A percentile compares a stretch with the other conserved stretches of the same genome.
These are phyloP conservation scores for Vigna angularis DNA, from an alignment of 306 rosid genomes.

Conservation along the genomic window DNA sequence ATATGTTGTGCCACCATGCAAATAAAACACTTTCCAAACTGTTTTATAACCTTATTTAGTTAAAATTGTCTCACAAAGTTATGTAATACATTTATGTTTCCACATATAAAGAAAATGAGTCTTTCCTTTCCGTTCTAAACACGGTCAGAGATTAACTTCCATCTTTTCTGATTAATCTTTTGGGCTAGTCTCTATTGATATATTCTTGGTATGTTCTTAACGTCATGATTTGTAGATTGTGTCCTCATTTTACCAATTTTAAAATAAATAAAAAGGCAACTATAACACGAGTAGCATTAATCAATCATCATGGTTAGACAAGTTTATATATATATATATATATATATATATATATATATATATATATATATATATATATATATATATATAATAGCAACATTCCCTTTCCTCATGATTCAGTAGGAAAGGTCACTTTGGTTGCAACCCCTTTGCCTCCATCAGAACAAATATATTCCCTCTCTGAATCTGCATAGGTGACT, in stretches of 20 bases:
- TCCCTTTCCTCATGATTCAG: constrained; percentile 31
- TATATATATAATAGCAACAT: background rate
- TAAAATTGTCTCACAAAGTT: background rate
- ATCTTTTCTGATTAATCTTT: no score
- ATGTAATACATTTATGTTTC: background rate
- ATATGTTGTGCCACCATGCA: background rate
- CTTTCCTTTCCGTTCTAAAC: background rate
- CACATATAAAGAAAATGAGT: background rate
- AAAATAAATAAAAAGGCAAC: background rate
- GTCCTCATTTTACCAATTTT: no score
- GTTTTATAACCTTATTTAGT: background rate
- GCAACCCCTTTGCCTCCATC: constrained; percentile 7
- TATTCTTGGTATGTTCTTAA: no score
- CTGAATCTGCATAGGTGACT: background rate
- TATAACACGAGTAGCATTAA: background rate
- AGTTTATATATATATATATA: background rate
- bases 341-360: no score
- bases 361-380: no score
- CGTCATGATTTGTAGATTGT: background rate
- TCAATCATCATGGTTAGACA: constrained; percentile 9
- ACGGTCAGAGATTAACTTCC: no score
- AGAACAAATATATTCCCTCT: constrained; percentile 38
- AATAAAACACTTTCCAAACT: background rate
- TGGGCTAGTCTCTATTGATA: no score
- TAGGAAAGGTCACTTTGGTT: constrained; percentile 19